These are phyloP conservation scores for Globisporangium canariense DNA, from an alignment of 352 stramenopile species.

Conservation along the genomic window DNA sequence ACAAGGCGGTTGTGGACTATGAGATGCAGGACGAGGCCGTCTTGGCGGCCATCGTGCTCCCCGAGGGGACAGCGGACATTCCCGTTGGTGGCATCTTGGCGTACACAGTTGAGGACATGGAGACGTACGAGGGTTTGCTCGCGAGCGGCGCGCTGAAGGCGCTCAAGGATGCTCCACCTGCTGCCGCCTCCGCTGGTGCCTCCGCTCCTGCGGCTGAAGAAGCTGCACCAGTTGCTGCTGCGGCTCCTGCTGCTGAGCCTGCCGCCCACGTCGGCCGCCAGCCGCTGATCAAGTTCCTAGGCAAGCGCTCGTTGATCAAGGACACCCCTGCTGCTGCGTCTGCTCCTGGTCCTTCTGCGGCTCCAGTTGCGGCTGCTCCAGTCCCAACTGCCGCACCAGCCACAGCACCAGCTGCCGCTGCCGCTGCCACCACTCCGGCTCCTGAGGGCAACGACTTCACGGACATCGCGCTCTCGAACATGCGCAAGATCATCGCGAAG, in stretches of 20 bases:
- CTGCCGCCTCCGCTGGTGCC: slow-evolving; percentile 13
- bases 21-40: slow-evolving; percentile 97
- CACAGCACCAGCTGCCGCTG: neutral
- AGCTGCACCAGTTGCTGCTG: slow-evolving; percentile 9
- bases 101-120: slow-evolving; percentile 92
- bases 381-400: neutral
- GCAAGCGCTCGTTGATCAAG: slow-evolving; percentile 70
- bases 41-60: slow-evolving; percentile 92
- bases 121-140: slow-evolving; percentile 61
- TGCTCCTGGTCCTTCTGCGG: slow-evolving; percentile 2
- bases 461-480: slow-evolving; percentile 91
- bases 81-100: slow-evolving; percentile 90
- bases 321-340: slow-evolving; percentile 18
- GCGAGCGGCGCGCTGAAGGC: slow-evolving; percentile 53
- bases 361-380: neutral
- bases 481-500: slow-evolving; percentile 99
- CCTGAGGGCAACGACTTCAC: slow-evolving; percentile 49
- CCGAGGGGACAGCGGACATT: slow-evolving; percentile 87
- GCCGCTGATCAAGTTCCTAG: slow-evolving; percentile 84
- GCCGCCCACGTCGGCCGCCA: slow-evolving; percentile 30
- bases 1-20: slow-evolving; percentile 99
- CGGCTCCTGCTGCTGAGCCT: slow-evolving; percentile 6
- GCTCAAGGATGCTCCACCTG: slow-evolving; percentile 29
- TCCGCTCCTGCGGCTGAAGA: slow-evolving; percentile 9
- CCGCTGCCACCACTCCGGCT: slow-evolving; percentile 5